A percentile compares a stretch with the other conserved stretches of the same genome.
Evolutionary conservation across 148 eudicot species (phyloP).

Genomic region (Dianthus caryophyllus): DNA sequence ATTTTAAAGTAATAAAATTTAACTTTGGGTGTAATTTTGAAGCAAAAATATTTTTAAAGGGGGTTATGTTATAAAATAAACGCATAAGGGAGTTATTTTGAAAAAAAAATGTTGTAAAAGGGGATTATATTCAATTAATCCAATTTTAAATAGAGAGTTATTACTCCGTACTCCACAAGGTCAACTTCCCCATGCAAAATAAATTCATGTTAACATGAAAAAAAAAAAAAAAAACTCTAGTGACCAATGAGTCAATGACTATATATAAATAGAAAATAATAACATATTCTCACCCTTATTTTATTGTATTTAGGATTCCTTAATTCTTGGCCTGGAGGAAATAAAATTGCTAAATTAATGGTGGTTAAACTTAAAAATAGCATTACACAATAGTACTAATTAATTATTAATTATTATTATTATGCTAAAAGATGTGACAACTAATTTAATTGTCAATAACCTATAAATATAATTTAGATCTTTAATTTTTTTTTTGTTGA

Average conservation of each 20-base stretch:
- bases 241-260: background rate
- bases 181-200: too few species aligned
- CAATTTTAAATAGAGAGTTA: too few species aligned
- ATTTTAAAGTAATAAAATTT: too few species aligned
- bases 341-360: slow-evolving; percentile 19
- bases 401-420: background rate
- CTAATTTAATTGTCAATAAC: background rate
- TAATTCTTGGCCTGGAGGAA: background rate
- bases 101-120: too few species aligned
- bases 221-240: background rate
- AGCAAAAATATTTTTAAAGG: too few species aligned
- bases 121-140: too few species aligned
- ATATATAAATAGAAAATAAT: background rate
- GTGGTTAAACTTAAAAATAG: slow-evolving; percentile 17
- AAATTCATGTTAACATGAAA: too few species aligned
- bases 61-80: too few species aligned
- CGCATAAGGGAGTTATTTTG: too few species aligned
- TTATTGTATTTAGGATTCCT: background rate
- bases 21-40: too few species aligned
- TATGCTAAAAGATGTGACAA: background rate
- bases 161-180: too few species aligned
- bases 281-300: background rate
- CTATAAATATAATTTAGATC: background rate
- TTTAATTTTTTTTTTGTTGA: background rate
- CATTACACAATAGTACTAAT: slow-evolving; percentile 19